A percentile compares a stretch with the other conserved stretches of the same genome.
These are phyloP conservation scores for Populus hybrid DNA, from an alignment of 441 rosid genomes.

Conservation along the genomic window DNA sequence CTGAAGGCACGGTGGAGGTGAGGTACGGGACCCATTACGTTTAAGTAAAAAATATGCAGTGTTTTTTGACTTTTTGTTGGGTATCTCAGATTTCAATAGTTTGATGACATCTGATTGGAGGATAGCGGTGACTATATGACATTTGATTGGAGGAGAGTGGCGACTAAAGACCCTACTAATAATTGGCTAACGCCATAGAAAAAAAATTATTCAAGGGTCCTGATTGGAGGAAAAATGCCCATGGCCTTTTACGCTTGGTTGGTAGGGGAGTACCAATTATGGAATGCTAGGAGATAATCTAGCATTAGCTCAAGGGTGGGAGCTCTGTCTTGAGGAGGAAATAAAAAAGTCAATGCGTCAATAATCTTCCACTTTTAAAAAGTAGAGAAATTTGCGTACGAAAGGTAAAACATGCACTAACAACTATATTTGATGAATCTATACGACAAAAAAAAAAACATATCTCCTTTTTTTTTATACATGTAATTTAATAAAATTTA, in stretches of 20 bases:
- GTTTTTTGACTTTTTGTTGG: background rate
- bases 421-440: too few relatives aligned
- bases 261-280: background rate
- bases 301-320: background rate
- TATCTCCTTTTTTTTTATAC: too few relatives aligned
- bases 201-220: background rate
- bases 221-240: background rate
- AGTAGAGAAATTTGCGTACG: too few relatives aligned
- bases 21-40: background rate
- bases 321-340: too few relatives aligned
- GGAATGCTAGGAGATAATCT: background rate
- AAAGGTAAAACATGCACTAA: too few relatives aligned
- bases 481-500: too few relatives aligned
- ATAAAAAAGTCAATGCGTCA: too few relatives aligned
- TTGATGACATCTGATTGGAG: slow-evolving; percentile 13
- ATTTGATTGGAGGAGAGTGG: too few relatives aligned
- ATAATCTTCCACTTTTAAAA: too few relatives aligned
- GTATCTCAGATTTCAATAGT: background rate
- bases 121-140: background rate
- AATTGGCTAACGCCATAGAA: slow-evolving; percentile 7
- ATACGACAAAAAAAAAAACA: too few relatives aligned
- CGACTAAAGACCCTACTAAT: background rate
- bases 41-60: background rate
- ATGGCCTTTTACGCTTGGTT: background rate
- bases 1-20: slow-evolving; percentile 6